Evolutionary conservation across 129 eudicot genomes (phyloP).

Genomic region (Glebionis coronaria): DNA sequence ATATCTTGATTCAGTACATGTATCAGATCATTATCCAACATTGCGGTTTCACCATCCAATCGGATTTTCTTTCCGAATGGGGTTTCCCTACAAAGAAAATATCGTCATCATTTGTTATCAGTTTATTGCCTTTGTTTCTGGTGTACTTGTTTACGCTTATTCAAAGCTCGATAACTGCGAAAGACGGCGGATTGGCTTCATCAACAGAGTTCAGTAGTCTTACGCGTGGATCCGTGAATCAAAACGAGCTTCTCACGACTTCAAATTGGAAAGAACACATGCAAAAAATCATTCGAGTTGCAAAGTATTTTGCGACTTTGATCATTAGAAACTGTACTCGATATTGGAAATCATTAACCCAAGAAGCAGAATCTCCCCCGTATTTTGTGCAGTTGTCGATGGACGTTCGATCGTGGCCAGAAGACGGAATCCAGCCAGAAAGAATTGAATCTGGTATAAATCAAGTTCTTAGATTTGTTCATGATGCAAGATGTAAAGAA

Average conservation of each 20-base stretch:
- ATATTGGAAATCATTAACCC: slow-evolving; percentile 53
- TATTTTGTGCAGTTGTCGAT: slow-evolving; percentile 50
- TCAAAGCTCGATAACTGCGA: slow-evolving; percentile 47
- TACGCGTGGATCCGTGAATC: slow-evolving; percentile 17
- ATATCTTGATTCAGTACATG: slow-evolving; percentile 47
- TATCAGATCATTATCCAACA: slow-evolving; percentile 57
- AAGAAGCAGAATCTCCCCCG: slow-evolving; percentile 58
- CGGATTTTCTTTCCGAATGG: slow-evolving; percentile 35
- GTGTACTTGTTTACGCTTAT: slow-evolving; percentile 49
- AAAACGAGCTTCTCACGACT: slow-evolving; percentile 27
- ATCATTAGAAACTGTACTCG: slow-evolving; percentile 34
- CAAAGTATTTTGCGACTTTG: slow-evolving; percentile 12
- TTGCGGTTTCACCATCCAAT: slow-evolving; percentile 45
- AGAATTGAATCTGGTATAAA: slow-evolving; percentile 52
- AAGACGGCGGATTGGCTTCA: slow-evolving; percentile 44
- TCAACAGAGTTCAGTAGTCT: slow-evolving; percentile 44
- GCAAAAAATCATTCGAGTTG: slow-evolving; percentile 13
- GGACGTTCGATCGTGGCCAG: slow-evolving; percentile 46
- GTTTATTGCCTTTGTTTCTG: slow-evolving; percentile 43
- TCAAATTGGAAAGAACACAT: slow-evolving; percentile 30
- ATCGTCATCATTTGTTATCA: slow-evolving; percentile 41
- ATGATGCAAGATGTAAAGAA: slow-evolving; percentile 42
- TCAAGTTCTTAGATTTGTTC: slow-evolving; percentile 35
- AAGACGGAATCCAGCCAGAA: slow-evolving; percentile 54
- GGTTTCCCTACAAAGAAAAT: slow-evolving; percentile 42